Evolutionary conservation across 1,284 basidiomycete species (phyloP).

Genomic region (Ceratobasidium sp.): DNA sequence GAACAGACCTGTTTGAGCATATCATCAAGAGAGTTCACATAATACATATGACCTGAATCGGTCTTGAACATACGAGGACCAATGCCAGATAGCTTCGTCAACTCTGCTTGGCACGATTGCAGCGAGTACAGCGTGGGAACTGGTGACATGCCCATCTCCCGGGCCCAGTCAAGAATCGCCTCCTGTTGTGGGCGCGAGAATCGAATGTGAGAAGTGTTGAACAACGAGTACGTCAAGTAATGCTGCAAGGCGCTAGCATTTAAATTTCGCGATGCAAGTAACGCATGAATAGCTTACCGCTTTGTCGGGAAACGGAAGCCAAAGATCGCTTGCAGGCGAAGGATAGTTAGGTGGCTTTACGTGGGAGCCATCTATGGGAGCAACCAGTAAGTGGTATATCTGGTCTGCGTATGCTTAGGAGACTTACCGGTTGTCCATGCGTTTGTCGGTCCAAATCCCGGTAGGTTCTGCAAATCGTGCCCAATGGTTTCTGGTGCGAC

Average conservation of each 20-base stretch:
- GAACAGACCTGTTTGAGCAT: conserved; percentile 31
- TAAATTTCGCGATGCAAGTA: neutral
- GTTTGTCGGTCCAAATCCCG: too few relatives aligned
- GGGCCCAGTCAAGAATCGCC: conserved; percentile 26
- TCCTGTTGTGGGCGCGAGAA: conserved; percentile 28
- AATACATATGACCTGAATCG: conserved; percentile 22
- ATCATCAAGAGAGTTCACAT: conserved; percentile 14
- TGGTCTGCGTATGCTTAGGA: neutral
- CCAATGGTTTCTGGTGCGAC: neutral
- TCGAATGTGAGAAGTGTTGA: conserved; percentile 17
- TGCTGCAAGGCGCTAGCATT: neutral
- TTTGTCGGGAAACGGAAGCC: conserved; percentile 11
- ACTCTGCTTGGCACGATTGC: neutral
- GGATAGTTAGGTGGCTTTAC: conserved; percentile 10
- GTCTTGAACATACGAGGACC: conserved; percentile 34
- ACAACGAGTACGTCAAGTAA: conserved; percentile 37
- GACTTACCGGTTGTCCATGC: neutral
- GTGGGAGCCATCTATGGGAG: neutral
- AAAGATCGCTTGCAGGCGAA: neutral
- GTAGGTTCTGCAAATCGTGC: neutral
- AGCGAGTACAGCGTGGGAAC: conserved; percentile 23
- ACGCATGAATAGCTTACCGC: conserved; percentile 4
- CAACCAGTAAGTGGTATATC: too few relatives aligned
- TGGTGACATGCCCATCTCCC: neutral
- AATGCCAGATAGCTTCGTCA: neutral